Evolutionary conservation across 768 basidiomycete genomes (phyloP).

Genomic region (Russula sp.): DNA sequence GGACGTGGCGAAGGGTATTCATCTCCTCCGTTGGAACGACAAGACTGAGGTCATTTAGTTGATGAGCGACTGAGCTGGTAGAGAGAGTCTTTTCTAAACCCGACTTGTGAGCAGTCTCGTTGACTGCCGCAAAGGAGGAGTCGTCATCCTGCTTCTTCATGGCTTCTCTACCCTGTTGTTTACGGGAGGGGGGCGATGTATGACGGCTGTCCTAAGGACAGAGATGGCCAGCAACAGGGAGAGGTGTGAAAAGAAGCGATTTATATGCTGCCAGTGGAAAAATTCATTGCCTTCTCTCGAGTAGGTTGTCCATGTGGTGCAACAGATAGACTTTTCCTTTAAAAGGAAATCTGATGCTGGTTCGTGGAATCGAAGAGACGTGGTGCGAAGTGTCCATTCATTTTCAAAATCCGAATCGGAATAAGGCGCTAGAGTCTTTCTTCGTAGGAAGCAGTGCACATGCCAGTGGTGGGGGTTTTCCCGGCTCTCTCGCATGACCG

Average conservation of each 20-base stretch:
- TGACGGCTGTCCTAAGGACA: background rate
- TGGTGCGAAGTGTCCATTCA: background rate
- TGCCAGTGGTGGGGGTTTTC: background rate
- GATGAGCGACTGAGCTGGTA: background rate
- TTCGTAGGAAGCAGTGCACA: too few relatives aligned
- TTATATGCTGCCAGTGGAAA: conserved; percentile 1
- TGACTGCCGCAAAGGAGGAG: conserved; percentile 10
- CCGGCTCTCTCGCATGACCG: background rate
- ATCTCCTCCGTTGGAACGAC: conserved; percentile 31
- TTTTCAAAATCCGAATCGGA: background rate
- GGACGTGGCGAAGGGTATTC: conserved; percentile 31
- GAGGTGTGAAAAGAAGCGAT: background rate
- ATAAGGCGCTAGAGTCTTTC: background rate
- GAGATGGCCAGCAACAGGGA: background rate
- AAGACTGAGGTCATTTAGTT: conserved; percentile 15
- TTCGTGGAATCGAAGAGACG: background rate
- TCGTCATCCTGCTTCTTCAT: conserved; percentile 29
- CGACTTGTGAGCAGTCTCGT: conserved; percentile 16
- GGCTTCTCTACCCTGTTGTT: background rate
- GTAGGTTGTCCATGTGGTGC: conserved; percentile 4
- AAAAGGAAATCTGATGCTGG: conserved; percentile 3
- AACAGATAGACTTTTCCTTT: background rate
- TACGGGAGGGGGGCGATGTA: too few relatives aligned
- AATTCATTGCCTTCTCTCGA: background rate
- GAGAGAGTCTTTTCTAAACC: conserved; percentile 4